Percentiles rank a stretch among this genome's conserved stretches.
phyloP scores from a whole-genome alignment of 768 basidiomycete species.

The Hericium coralloides region DNA sequence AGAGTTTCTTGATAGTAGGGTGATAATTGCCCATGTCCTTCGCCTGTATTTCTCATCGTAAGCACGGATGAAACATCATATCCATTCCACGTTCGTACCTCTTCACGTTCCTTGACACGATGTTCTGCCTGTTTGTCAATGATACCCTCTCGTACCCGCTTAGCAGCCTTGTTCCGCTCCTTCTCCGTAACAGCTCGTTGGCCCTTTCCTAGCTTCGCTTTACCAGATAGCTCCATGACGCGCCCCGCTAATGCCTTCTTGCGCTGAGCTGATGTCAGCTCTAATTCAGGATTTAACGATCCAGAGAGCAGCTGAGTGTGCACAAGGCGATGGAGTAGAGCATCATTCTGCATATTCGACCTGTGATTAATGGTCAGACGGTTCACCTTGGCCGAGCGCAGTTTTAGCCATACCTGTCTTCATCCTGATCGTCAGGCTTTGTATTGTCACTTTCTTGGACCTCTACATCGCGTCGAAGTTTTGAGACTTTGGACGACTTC shows the following conservation, averaged over 20 bases:
- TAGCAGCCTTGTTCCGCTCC: constrained; percentile 64
- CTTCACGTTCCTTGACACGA: constrained; percentile 47
- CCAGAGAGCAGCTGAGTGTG: constrained; percentile 77
- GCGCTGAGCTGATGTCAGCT: constrained; percentile 56
- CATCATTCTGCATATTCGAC: constrained; percentile 70
- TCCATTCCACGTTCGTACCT: constrained; percentile 36
- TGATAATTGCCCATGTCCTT: constrained; percentile 84
- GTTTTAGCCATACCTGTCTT: constrained; percentile 23
- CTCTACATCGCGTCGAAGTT: constrained; percentile 33
- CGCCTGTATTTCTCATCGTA: constrained; percentile 38
- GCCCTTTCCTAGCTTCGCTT: constrained; percentile 66
- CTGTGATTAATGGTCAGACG: constrained; percentile 27
- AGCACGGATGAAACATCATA: not conserved
- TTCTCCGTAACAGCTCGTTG: constrained; percentile 49
- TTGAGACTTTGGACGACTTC: constrained; percentile 74
- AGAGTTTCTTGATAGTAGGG: constrained; percentile 62
- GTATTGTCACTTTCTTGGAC: constrained; percentile 6
- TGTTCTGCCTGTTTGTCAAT: constrained; percentile 50
- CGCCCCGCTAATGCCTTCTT: constrained; percentile 73
- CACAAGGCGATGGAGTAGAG: constrained; percentile 65
- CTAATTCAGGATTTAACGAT: constrained; percentile 52
- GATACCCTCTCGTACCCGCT: constrained; percentile 65
- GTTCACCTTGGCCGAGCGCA: not conserved
- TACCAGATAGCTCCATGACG: constrained; percentile 61
- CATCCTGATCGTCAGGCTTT: constrained; percentile 4